phyloP scores from a whole-genome alignment of 2,329 filamentous ascomycete species.

The Coleophoma eucalyptorum region DNA sequence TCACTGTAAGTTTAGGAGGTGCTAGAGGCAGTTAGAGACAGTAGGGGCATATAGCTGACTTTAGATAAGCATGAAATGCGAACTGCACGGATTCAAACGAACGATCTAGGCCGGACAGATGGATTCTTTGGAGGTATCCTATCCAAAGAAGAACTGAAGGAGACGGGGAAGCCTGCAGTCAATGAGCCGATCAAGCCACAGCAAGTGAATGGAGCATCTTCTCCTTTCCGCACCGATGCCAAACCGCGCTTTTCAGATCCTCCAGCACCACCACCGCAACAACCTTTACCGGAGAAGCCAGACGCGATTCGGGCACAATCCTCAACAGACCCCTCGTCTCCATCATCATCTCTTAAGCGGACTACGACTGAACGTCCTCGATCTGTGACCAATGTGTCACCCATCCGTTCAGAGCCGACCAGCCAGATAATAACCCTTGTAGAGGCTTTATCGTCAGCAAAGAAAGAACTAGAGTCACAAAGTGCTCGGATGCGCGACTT shows the following conservation, averaged over 20 bases:
- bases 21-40: no score
- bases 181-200: constrained; percentile 44
- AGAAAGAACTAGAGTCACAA: constrained; percentile 84
- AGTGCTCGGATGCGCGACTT: constrained; percentile 74
- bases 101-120: constrained; percentile 78
- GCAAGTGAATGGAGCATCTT: constrained; percentile 40
- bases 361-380: constrained; percentile 73
- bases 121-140: constrained; percentile 77
- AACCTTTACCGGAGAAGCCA: constrained; percentile 90
- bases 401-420: constrained; percentile 46
- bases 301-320: constrained; percentile 54
- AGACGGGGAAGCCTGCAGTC: constrained; percentile 47
- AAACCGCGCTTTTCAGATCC: constrained; percentile 89
- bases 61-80: constrained; percentile 77
- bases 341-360: constrained; percentile 69
- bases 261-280: constrained; percentile 87
- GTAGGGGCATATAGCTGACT: no score
- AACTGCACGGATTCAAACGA: constrained; percentile 79
- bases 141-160: constrained; percentile 64
- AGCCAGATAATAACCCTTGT: constrained; percentile 81
- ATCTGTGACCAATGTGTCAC: constrained; percentile 41
- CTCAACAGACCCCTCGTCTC: constrained; percentile 39
- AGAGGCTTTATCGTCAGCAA: constrained; percentile 78
- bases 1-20: constrained; percentile 18
- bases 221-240: constrained; percentile 60